Conservation (phyloP, 306 rosid genomes). For the Acacia crassicarpa region DNA sequence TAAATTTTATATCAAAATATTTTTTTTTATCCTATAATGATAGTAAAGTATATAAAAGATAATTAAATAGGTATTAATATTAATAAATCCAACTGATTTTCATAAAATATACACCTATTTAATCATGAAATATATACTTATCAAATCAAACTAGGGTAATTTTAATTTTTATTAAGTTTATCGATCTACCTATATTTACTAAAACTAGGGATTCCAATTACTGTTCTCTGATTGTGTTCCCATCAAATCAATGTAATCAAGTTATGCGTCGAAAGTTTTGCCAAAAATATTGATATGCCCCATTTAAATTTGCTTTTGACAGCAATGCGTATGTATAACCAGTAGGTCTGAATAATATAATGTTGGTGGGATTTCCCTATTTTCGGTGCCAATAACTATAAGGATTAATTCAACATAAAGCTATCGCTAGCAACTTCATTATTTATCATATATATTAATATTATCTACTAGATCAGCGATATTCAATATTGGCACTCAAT, state of each 20-base stretch:
- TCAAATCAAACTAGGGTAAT: too few relatives aligned
- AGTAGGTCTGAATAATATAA: background rate
- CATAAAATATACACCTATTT: too few relatives aligned
- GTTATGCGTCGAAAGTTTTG: background rate
- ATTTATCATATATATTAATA: background rate
- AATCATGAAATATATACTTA: too few relatives aligned
- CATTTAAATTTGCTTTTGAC: background rate
- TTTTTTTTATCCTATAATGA: too few relatives aligned
- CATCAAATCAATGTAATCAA: background rate
- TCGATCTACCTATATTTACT: background rate
- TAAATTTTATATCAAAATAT: too few relatives aligned
- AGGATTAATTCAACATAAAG: background rate
- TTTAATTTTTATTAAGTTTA: background rate
- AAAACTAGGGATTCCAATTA: background rate
- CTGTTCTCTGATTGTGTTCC: background rate
- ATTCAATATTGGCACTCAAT: conserved; percentile 17
- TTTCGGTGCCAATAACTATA: conserved; percentile 11
- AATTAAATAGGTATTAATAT: too few relatives aligned
- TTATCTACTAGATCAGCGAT: background rate
- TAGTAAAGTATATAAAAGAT: too few relatives aligned
- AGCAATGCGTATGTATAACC: too few relatives aligned
- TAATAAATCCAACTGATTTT: too few relatives aligned
- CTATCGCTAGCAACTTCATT: background rate
- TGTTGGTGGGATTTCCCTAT: conserved; percentile 31
- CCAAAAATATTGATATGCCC: background rate